Conservation (phyloP, 164 flowering plant genomes). For the Vitis rupestris region DNA sequence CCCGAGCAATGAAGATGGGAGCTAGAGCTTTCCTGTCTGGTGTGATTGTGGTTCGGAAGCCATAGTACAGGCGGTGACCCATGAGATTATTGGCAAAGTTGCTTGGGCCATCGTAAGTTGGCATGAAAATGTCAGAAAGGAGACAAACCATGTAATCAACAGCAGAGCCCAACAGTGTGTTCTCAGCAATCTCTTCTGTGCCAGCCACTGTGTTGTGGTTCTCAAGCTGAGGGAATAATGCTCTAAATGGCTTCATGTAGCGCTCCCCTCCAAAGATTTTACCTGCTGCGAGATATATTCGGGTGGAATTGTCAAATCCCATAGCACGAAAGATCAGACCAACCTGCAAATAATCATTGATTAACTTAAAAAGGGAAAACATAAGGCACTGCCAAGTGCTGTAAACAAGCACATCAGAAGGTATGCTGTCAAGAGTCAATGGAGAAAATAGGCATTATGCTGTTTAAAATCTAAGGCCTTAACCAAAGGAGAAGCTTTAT, state of each 20-base stretch:
- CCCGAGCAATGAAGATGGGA: conserved; percentile 72
- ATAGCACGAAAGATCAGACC: conserved; percentile 83
- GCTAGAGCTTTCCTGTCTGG: conserved; percentile 95
- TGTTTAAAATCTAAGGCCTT: too few relatives aligned
- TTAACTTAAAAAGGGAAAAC: too few relatives aligned
- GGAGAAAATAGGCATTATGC: too few relatives aligned
- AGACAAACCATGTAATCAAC: conserved; percentile 99
- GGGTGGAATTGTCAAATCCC: conserved; percentile 90
- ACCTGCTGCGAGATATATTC: conserved; percentile 95
- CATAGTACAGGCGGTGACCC: conserved; percentile 94
- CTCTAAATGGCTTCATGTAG: conserved; percentile 85
- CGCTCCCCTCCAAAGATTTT: conserved; percentile 93
- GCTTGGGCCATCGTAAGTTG: conserved; percentile 99
- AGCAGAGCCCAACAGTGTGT: conserved; percentile 81
- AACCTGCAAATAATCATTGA: conserved; percentile 48
- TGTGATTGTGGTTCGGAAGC: conserved; percentile 79
- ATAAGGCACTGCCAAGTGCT: too few relatives aligned
- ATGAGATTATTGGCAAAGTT: conserved; percentile 96
- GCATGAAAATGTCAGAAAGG: conserved; percentile 92
- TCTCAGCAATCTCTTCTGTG: conserved; percentile 61
- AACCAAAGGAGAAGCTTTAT: too few relatives aligned
- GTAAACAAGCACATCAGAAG: background rate
- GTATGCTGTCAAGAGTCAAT: background rate
- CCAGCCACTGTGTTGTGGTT: conserved; percentile 80
- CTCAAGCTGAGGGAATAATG: conserved; percentile 84